A percentile compares a stretch with the other conserved stretches of the same genome.
These are phyloP conservation scores for Syzygium grande DNA, from an alignment of 345 rosid genomes.

Conservation along the genomic window DNA sequence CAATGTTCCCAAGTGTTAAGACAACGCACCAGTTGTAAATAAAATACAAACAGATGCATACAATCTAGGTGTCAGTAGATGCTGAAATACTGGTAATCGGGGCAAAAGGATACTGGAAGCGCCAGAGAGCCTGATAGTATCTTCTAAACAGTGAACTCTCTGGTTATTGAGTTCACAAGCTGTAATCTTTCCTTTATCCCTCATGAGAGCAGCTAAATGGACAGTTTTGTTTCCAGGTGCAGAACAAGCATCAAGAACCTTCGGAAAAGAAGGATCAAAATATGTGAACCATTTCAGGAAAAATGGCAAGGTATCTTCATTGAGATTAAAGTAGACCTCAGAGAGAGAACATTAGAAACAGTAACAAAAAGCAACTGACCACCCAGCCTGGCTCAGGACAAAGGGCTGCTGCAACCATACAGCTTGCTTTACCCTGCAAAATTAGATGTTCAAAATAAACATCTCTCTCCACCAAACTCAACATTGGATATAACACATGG, in stretches of 20 bases:
- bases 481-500: neutral
- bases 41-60: neutral
- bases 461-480: neutral
- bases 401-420: conserved; percentile 85
- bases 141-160: conserved; percentile 58
- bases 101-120: conserved; percentile 69
- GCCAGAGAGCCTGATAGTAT: conserved; percentile 72
- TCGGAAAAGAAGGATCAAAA: conserved; percentile 4
- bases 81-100: neutral
- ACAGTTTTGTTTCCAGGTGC: conserved; percentile 99
- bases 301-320: neutral
- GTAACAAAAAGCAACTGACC: conserved; percentile 19
- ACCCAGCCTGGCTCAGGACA: conserved; percentile 77
- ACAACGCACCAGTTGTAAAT: neutral
- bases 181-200: conserved; percentile 61
- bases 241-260: conserved; percentile 98
- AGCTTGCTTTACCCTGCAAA: conserved; percentile 86
- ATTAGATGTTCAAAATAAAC: neutral
- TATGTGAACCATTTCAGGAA: neutral
- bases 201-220: conserved; percentile 91
- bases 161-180: conserved; percentile 79
- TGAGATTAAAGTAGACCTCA: neutral
- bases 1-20: neutral
- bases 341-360: neutral
- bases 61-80: neutral